These are phyloP conservation scores for Aspergillus udagawae DNA, from an alignment of 2,329 filamentous ascomycete species.

Conservation along the genomic window DNA sequence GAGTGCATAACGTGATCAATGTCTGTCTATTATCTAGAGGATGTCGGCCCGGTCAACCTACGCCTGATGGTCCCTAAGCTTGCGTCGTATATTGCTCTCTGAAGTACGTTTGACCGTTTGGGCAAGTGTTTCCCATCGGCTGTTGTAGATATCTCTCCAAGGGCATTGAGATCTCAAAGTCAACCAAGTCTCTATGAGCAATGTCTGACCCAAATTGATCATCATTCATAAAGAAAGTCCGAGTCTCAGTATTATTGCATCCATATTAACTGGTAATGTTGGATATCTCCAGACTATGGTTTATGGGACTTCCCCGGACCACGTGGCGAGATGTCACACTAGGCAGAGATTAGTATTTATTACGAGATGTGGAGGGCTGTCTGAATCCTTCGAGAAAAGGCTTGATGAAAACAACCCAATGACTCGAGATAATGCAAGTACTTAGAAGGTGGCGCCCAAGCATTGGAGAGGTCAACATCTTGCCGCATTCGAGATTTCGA, in stretches of 20 bases:
- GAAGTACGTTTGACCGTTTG: neutral
- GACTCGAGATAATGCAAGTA: neutral
- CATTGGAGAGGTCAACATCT: neutral
- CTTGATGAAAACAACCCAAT: neutral
- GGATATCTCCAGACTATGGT: too few species aligned
- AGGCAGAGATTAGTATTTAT: neutral
- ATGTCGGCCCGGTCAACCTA: neutral
- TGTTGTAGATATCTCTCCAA: neutral
- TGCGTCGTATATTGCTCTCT: neutral
- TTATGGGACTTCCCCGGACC: too few species aligned
- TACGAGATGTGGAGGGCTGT: neutral
- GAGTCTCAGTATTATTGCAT: too few species aligned
- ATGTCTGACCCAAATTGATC: too few species aligned
- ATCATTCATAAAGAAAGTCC: too few species aligned
- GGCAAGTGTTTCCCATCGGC: neutral
- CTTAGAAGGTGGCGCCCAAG: neutral
- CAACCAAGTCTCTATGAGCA: too few species aligned
- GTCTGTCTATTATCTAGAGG: neutral
- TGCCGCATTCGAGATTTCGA: neutral
- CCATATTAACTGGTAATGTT: too few species aligned
- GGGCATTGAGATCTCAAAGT: too few species aligned
- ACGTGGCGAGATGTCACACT: neutral
- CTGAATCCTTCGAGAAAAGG: neutral
- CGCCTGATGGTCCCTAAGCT: neutral
- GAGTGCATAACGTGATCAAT: neutral